Evolutionary conservation across 208 protist genomes (phyloP).

Genomic region (Acanthamoeba castellanii): DNA sequence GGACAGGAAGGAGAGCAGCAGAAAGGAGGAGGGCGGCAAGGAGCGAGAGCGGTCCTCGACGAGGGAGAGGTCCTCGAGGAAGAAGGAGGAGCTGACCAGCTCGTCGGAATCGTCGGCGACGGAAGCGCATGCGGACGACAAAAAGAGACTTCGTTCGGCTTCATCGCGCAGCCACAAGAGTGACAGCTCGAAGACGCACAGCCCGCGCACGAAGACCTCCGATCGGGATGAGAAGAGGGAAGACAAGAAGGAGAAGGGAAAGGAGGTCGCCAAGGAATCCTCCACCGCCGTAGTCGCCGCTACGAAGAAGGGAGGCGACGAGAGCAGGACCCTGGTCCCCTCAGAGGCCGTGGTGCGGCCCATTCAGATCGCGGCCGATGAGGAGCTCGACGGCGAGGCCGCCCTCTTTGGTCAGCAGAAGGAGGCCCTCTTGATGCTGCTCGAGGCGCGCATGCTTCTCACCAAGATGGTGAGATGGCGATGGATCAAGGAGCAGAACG

Average conservation of each 20-base stretch:
- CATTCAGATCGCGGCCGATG: constrained; percentile 61
- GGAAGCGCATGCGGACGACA: background rate
- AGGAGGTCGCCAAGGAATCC: constrained; percentile 56
- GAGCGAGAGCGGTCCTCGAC: background rate
- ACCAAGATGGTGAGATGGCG: constrained; percentile 81
- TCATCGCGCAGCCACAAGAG: constrained; percentile 29
- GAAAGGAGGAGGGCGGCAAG: background rate
- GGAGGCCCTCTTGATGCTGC: constrained; percentile 79
- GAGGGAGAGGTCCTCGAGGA: constrained; percentile 19
- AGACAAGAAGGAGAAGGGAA: constrained; percentile 33
- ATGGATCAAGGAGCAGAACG: constrained; percentile 81
- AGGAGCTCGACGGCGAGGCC: constrained; percentile 77
- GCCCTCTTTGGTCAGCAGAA: constrained; percentile 78
- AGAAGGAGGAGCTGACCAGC: constrained; percentile 38
- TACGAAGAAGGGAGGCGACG: constrained; percentile 35
- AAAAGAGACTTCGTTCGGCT: constrained; percentile 21
- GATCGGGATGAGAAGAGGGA: constrained; percentile 27
- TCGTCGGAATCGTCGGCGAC: constrained; percentile 38
- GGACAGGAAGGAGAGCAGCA: background rate
- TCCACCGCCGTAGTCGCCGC: background rate
- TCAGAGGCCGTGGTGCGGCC: constrained; percentile 73
- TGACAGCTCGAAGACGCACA: background rate
- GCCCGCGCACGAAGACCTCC: background rate
- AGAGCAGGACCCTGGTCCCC: background rate
- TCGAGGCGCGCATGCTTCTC: constrained; percentile 80